These are phyloP conservation scores for Sporothrix curviconia DNA, from an alignment of 2,329 filamentous ascomycete species.

Conservation along the genomic window DNA sequence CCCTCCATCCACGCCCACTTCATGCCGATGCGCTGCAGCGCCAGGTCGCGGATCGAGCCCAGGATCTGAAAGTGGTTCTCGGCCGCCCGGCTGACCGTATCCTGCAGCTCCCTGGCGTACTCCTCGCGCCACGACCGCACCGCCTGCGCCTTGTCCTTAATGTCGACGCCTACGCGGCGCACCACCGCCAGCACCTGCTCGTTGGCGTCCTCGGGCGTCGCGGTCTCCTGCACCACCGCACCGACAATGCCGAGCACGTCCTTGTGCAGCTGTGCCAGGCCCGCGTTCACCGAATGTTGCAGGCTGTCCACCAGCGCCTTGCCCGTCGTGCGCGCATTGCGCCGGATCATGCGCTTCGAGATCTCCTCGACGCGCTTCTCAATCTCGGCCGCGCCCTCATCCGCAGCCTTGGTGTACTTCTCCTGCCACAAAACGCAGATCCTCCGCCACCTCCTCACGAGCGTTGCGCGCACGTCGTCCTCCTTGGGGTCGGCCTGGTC, in stretches of 20 bases:
- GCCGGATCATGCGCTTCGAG: conserved; percentile 48
- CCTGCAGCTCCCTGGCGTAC: conserved; percentile 63
- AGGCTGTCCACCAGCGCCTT: conserved; percentile 62
- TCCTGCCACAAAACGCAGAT: conserved; percentile 80
- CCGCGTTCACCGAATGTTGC: conserved; percentile 57
- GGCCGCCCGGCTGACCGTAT: conserved; percentile 64
- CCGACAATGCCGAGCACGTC: conserved; percentile 58
- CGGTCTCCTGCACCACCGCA: conserved; percentile 42
- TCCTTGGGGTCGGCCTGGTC: conserved; percentile 43
- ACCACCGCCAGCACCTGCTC: conserved; percentile 44
- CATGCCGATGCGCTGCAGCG: conserved; percentile 87
- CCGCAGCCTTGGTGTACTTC: conserved; percentile 78
- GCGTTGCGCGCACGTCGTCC: conserved; percentile 49
- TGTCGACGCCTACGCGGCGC: conserved; percentile 60
- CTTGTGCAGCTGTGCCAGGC: conserved; percentile 45
- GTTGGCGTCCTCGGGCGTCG: conserved; percentile 30
- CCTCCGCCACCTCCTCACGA: conserved; percentile 64
- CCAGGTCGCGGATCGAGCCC: conserved; percentile 73
- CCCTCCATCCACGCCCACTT: conserved; percentile 94
- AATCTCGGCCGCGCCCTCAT: conserved; percentile 71
- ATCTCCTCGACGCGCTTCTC: conserved; percentile 61
- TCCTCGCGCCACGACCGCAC: conserved; percentile 69
- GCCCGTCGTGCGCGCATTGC: conserved; percentile 60
- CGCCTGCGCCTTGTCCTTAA: conserved; percentile 71
- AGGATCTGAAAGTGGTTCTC: conserved; percentile 76